Conservation (phyloP, 805 yeast species). For the Yueomyces sinensis region DNA sequence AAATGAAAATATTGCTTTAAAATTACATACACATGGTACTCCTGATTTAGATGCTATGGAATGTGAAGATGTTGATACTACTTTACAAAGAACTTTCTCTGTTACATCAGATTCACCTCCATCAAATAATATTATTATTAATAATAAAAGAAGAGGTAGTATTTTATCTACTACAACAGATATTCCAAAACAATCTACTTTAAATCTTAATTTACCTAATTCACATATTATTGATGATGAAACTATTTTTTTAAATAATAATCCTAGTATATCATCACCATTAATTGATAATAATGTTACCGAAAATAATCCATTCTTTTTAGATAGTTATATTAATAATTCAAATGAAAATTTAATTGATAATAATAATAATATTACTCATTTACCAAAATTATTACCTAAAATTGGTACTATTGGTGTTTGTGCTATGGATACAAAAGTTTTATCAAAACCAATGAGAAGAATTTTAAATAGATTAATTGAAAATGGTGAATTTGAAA, state of each 20-base stretch:
- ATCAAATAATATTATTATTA: neutral
- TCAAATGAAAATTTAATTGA: neutral
- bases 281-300: too few relatives aligned
- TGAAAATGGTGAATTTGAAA: conserved; percentile 90
- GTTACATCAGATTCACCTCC: neutral
- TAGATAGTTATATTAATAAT: neutral
- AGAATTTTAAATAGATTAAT: conserved; percentile 78
- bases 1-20: conserved; percentile 29
- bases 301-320: neutral
- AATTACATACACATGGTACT: conserved; percentile 21
- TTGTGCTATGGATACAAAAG: conserved; percentile 98
- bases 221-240: too few relatives aligned
- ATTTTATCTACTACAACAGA: neutral
- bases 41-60: conserved; percentile 13
- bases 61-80: conserved; percentile 15
- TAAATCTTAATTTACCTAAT: neutral
- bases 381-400: conserved; percentile 32
- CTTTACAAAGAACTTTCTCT: conserved; percentile 16
- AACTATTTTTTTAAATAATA: neutral
- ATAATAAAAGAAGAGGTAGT: neutral
- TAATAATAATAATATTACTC: conserved; percentile 3
- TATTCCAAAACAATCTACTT: neutral
- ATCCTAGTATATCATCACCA: neutral
- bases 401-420: conserved; percentile 91
- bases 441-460: conserved; percentile 88